Percentiles rank a stretch among this genome's conserved stretches.
Evolutionary conservation across 2,329 filamentous ascomycete species (phyloP).

Genomic region (Huntiella moniliformis): DNA sequence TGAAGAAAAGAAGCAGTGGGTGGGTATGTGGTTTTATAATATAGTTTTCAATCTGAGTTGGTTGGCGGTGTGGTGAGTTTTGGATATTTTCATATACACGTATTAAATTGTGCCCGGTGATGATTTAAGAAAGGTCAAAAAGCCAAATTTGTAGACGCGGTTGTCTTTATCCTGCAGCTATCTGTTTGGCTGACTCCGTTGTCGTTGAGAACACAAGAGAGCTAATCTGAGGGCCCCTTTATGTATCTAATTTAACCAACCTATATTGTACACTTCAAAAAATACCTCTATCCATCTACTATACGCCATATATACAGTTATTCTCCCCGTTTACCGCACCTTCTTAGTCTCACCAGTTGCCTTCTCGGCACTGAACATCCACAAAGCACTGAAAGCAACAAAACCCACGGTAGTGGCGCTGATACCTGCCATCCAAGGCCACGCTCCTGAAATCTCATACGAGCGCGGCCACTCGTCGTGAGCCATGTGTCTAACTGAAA

Average conservation of each 20-base stretch:
- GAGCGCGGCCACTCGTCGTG: constrained; percentile 93
- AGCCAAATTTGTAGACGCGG: constrained; percentile 36
- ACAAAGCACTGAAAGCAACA: constrained; percentile 66
- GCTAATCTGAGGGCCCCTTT: constrained; percentile 34
- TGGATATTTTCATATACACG: no score
- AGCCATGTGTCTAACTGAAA: constrained; percentile 88
- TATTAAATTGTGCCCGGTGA: constrained; percentile 23
- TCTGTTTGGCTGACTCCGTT: not conserved
- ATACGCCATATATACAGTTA: not conserved
- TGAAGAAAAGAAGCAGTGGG: constrained; percentile 1
- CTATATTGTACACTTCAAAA: constrained; percentile 8
- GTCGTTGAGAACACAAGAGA: constrained; percentile 34
- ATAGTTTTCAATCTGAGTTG: constrained; percentile 39
- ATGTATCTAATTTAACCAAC: not conserved
- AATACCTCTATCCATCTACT: not conserved
- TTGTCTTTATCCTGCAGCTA: not conserved
- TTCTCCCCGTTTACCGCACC: constrained; percentile 22
- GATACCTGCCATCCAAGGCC: constrained; percentile 86
- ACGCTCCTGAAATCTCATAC: constrained; percentile 75
- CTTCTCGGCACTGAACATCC: constrained; percentile 52
- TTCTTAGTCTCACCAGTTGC: constrained; percentile 24
- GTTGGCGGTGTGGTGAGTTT: constrained; percentile 14
- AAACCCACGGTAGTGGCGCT: constrained; percentile 69
- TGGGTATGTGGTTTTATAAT: constrained; percentile 3
- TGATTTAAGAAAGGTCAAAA: constrained; percentile 32